Base-by-base conservation (phyloP, 1,284 basidiomycete genomes). In the Peniophora sp. region DNA sequence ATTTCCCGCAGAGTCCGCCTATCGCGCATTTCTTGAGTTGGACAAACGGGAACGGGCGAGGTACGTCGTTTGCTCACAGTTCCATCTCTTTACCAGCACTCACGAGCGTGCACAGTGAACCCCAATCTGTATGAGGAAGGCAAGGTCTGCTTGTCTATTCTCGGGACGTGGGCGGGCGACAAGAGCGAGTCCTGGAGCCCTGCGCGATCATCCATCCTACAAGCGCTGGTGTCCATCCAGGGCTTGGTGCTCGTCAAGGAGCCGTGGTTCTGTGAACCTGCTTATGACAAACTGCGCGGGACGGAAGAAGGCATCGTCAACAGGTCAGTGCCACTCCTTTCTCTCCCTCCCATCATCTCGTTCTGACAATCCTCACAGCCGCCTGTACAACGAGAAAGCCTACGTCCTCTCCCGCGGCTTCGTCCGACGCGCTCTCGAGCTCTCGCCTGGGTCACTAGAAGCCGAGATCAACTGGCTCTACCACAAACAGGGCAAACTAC, bases 41-140 rank as follows among this genome's bases (percentile, higher is more conserved):
- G 88, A 97, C 94, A 10, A 91, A 92, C 64, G 93, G 92, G 10
- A 92, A 93, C 60, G 93, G 93, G 17, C 75, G 92, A 73, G 89
- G 87, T 83, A 70, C 62, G 78, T 47, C 22, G 17, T 32, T 45
- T 24, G 34, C 11, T 27, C 9, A 42, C 23, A 17, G 49, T 45
- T n/a, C 49, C 41, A 27, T 44, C 23, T 42, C 41, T 20, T 35
- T 22, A 18, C 37, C 42, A 42, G 0, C 23, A 20, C 24, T 39
- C 27, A 18, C 48, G 18, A 3, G 53, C 85, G 85, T 88, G n/a
- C n/a, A 41, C 15, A 17, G n/a, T 41, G 37, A 20, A n/a, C 15
- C 37, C n/a, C 23, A 97, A 97, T 67, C 69, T 97, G 47, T 97
- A 97, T 60, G 92, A 96, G 62, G 94, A 97, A 59, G 93, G 93